Conservation (phyloP, 306 rosid genomes). For the Gillenia trifoliata region DNA sequence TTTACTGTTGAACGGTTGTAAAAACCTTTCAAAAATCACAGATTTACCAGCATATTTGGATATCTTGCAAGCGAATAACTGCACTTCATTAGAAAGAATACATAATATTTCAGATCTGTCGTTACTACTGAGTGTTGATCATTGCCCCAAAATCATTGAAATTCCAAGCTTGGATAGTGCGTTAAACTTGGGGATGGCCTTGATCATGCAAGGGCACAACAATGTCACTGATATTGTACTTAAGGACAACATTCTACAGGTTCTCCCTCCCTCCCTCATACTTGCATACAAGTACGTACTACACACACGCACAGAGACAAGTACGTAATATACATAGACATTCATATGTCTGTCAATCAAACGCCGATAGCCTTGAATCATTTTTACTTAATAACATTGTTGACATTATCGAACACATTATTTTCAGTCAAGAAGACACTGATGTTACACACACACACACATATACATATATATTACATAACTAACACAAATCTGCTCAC, state of each 20-base stretch:
- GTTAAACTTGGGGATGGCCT: background rate
- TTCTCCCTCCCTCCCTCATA: background rate
- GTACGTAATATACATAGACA: too few relatives aligned
- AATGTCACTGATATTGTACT: background rate
- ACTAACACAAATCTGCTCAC: too few relatives aligned
- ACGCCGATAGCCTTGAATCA: too few relatives aligned
- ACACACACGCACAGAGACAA: too few relatives aligned
- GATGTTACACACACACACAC: too few relatives aligned
- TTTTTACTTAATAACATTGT: too few relatives aligned
- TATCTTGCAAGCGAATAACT: background rate
- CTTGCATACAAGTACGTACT: too few relatives aligned
- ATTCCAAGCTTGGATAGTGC: constrained; percentile 15
- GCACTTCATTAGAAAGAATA: constrained; percentile 5
- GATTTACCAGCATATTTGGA: constrained; percentile 4
- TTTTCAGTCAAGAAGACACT: too few relatives aligned
- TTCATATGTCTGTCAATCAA: too few relatives aligned
- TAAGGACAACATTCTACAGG: constrained; percentile 18
- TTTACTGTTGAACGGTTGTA: background rate
- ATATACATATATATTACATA: too few relatives aligned
- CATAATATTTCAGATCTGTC: constrained; percentile 9
- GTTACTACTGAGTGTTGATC: background rate
- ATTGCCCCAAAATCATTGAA: constrained; percentile 10
- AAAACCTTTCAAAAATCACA: background rate
- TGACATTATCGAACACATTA: too few relatives aligned
- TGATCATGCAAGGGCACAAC: background rate